Conservation (phyloP, 257 asterid genomes). For the Solanum pimpinellifolium region DNA sequence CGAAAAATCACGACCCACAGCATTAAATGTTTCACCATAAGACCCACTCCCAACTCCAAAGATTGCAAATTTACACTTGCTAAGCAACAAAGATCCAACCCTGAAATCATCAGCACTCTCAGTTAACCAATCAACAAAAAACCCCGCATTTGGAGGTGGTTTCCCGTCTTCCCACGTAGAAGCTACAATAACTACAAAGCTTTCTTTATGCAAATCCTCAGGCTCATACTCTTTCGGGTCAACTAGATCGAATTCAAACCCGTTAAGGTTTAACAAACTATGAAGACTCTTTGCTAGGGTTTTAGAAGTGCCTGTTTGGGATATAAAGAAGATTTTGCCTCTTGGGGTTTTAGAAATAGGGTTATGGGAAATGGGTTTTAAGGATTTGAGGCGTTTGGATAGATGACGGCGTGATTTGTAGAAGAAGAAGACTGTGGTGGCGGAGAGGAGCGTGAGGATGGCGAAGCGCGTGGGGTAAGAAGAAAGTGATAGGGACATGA, state of each 20-base stretch:
- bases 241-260: slow-evolving; percentile 49
- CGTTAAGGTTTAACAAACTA: slow-evolving; percentile 26
- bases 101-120: slow-evolving; percentile 94
- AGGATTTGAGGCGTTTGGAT: slow-evolving; percentile 27
- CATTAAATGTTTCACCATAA: slow-evolving; percentile 61
- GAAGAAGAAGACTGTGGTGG: slow-evolving; percentile 62
- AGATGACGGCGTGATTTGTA: slow-evolving; percentile 75
- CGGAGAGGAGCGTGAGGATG: slow-evolving; percentile 65
- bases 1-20: slow-evolving; percentile 46
- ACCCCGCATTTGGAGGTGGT: slow-evolving; percentile 59
- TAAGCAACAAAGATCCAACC: slow-evolving; percentile 70
- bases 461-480: slow-evolving; percentile 41
- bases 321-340: slow-evolving; percentile 74
- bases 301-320: slow-evolving; percentile 74
- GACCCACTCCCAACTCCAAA: slow-evolving; percentile 88
- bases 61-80: slow-evolving; percentile 51
- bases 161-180: slow-evolving; percentile 94
- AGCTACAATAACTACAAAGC: slow-evolving; percentile 46
- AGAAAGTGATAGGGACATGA: slow-evolving; percentile 44
- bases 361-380: slow-evolving; percentile 1
- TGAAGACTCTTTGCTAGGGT: slow-evolving; percentile 82
- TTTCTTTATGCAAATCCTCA: slow-evolving; percentile 70
- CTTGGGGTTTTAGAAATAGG: slow-evolving; percentile 7
- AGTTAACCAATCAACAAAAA: slow-evolving; percentile 70
- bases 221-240: slow-evolving; percentile 88